Percentiles rank a stretch among this genome's conserved stretches.
Conservation (phyloP, 176 grass and related monocot genomes). For the Elaeis guineensis region DNA sequence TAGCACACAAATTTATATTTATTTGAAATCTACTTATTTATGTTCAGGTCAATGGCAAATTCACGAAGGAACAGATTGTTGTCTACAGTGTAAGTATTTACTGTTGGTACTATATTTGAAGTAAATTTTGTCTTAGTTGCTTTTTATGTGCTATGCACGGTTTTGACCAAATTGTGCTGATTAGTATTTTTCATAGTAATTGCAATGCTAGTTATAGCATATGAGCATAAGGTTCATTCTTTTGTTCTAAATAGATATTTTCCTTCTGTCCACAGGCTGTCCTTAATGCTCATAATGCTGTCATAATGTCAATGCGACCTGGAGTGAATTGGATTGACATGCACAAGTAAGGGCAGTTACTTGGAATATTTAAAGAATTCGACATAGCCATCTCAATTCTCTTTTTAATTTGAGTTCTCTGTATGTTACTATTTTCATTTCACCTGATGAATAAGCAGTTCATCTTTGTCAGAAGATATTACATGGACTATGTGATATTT, state of each 20-base stretch:
- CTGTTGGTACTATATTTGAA: background rate
- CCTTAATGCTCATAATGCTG: slow-evolving; percentile 80
- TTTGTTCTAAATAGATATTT: background rate
- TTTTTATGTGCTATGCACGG: too few species aligned
- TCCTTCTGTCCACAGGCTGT: slow-evolving; percentile 50
- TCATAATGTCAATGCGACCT: slow-evolving; percentile 68
- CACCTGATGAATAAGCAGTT: too few species aligned
- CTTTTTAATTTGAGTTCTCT: too few species aligned
- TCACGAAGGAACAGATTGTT: slow-evolving; percentile 50
- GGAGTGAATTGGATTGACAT: slow-evolving; percentile 77
- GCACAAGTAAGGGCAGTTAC: slow-evolving; percentile 62
- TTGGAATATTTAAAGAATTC: background rate
- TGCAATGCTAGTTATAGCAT: too few species aligned
- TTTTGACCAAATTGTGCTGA: too few species aligned
- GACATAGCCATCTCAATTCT: too few species aligned
- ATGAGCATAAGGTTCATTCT: too few species aligned
- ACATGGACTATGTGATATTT: too few species aligned
- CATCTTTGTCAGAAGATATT: too few species aligned
- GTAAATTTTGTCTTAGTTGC: background rate
- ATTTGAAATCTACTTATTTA: slow-evolving; percentile 4
- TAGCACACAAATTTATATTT: too few species aligned
- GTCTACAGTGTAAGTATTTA: slow-evolving; percentile 79
- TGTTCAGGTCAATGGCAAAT: slow-evolving; percentile 92
- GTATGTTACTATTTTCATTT: too few species aligned
- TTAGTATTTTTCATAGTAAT: too few species aligned